A percentile compares a stretch with the other conserved stretches of the same genome.
Evolutionary conservation across 768 basidiomycete genomes (phyloP).

Genomic region (Mycena galopus): DNA sequence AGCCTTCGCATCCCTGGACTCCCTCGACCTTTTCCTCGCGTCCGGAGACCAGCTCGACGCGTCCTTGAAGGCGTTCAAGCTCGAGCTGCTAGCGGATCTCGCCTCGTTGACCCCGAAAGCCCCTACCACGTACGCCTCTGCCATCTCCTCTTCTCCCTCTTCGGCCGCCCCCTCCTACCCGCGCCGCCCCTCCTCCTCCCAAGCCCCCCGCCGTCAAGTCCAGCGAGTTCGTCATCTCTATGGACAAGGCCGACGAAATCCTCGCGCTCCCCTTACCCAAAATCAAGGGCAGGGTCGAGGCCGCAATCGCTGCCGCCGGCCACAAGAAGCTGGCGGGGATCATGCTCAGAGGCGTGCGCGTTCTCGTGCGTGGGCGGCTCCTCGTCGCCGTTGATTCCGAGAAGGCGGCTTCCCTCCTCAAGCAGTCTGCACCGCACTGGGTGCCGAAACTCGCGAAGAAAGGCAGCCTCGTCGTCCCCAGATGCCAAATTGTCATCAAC

Average conservation of each 20-base stretch:
- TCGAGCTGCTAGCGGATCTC: background rate
- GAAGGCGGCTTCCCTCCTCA: background rate
- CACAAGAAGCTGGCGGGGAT: background rate
- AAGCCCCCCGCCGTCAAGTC: background rate
- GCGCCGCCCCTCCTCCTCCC: background rate
- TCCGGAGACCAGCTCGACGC: background rate
- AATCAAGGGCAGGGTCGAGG: slow-evolving; percentile 3
- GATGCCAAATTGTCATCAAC: no score
- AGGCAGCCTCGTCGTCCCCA: no score
- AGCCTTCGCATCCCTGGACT: background rate
- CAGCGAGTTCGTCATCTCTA: background rate
- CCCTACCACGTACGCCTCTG: background rate
- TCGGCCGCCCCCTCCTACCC: background rate
- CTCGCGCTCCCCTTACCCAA: background rate
- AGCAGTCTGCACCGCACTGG: background rate
- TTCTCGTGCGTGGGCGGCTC: background rate
- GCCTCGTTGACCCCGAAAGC: no score
- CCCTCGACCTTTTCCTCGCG: background rate
- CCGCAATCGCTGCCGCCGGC: background rate
- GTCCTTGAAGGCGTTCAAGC: background rate
- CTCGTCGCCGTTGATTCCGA: background rate
- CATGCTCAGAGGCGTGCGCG: slow-evolving; percentile 2
- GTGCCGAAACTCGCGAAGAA: background rate
- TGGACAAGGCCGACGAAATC: background rate
- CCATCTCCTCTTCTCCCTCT: background rate